phyloP scores from a whole-genome alignment of 2,329 filamentous ascomycete genomes.

The Fusarium udum region DNA sequence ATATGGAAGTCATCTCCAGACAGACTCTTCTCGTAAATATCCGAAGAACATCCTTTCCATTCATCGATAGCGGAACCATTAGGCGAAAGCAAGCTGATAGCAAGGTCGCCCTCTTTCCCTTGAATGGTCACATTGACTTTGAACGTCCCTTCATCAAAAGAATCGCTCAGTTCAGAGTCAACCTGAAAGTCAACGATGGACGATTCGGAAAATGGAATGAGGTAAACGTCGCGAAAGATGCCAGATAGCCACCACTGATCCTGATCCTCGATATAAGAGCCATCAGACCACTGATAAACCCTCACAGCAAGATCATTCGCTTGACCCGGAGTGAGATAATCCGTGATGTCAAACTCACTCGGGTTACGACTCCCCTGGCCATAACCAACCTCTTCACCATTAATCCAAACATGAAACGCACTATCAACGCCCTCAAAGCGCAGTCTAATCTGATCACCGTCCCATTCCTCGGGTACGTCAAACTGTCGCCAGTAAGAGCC shows the following conservation, averaged over 20 bases:
- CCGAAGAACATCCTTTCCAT: conserved; percentile 34
- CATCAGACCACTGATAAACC: conserved; percentile 78
- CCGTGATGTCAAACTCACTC: conserved; percentile 76
- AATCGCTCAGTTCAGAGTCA: conserved; percentile 65
- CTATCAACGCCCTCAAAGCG: conserved; percentile 80
- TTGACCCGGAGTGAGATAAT: conserved; percentile 53
- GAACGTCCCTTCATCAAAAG: conserved; percentile 62
- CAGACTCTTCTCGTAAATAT: conserved; percentile 53
- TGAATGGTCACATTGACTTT: conserved; percentile 58
- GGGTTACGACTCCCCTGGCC: conserved; percentile 78
- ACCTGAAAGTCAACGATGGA: conserved; percentile 54
- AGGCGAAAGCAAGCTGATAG: conserved; percentile 50
- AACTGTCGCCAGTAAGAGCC: conserved; percentile 72
- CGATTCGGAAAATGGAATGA: conserved; percentile 67
- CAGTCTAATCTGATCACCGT: conserved; percentile 68
- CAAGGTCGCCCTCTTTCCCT: conserved; percentile 54
- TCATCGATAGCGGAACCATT: conserved; percentile 44
- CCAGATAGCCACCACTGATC: conserved; percentile 72
- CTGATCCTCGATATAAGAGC: conserved; percentile 76
- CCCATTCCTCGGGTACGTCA: conserved; percentile 56
- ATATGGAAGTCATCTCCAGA: conserved; percentile 62
- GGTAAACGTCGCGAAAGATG: conserved; percentile 75
- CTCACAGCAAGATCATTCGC: conserved; percentile 70
- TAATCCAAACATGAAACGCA: conserved; percentile 76
- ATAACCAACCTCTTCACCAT: conserved; percentile 74